Base-by-base conservation (phyloP, 331 rosid species). In the Quercus lobata region DNA sequence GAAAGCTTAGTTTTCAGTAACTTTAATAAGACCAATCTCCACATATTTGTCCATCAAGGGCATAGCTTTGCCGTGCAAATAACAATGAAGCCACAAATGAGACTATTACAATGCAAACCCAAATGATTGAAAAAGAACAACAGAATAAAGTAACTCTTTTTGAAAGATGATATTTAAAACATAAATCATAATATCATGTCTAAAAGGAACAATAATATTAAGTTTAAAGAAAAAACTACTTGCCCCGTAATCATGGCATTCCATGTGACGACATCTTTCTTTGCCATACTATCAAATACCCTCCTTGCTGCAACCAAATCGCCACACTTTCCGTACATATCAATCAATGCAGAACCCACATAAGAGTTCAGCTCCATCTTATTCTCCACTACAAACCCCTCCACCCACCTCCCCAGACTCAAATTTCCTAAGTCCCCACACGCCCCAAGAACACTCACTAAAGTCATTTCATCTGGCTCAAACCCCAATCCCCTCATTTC, bases 311-410 rank as follows among this genome's bases (percentile, higher is more conserved):
- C 83, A 16, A 27, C 66, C 87, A 93, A 83, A 68, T 93, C 91
- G 41, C 97, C 97, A 63, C 97, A 93, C 57, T 90, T 93, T 3
- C 87, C 89, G 70, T 80, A 93, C 94, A 91, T 90, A 60, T 89
- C 89, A 56, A 90, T 87, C 84, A 93, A 87, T 7, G 91, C 86
- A 72, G 92, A 87, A 35, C 87, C 92, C 11, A 89, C 12, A 71
- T 65, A 91, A 32, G 88, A 82, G 79, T 91, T 93, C 60, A 90
- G 15, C 66, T 78, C 69, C 79, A 86, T 69, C 18, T 72, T 79
- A 46, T 69, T 77, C 34, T 80, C 90, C 57, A 83, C 81, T 7
- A 88, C 91, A 66, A 87, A 91, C 84, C 78, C 84, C 77, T 93
- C 94, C 74, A 91, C 89, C 93, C 92, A 90, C 76, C 63, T 80